Evolutionary conservation across 345 rosid genomes (phyloP).

Genomic region (thale cress (Arabidopsis thaliana)): DNA sequence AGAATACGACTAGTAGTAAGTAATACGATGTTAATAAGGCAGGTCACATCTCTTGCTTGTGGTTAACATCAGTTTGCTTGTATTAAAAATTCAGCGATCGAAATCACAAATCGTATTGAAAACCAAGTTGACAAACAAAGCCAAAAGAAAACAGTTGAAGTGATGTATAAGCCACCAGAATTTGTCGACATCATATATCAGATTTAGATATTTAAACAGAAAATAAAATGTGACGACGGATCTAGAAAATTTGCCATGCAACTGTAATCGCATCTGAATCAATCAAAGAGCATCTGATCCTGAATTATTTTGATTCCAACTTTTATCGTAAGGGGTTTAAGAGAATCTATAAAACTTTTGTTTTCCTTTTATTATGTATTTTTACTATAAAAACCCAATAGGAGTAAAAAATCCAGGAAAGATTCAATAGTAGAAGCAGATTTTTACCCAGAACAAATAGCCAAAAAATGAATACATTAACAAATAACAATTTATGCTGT

Average conservation of each 20-base stretch:
- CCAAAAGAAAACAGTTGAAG: not conserved
- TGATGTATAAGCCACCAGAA: not conserved
- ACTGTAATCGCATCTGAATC: slow-evolving; percentile 24
- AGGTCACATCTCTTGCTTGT: slow-evolving; percentile 24
- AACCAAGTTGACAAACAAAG: slow-evolving; percentile 9
- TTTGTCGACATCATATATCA: slow-evolving; percentile 7
- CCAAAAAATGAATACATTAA: not conserved
- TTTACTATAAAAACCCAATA: not conserved
- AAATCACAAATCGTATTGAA: not conserved
- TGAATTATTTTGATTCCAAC: not conserved
- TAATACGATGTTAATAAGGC: slow-evolving; percentile 11
- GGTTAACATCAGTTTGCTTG: not conserved
- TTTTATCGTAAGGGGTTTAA: not conserved
- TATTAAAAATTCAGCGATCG: not conserved
- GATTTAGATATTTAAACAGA: not conserved
- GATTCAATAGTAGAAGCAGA: not conserved
- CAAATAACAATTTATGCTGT: not conserved
- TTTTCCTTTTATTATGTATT: not conserved
- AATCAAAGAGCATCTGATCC: not conserved
- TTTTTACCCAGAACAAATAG: not conserved
- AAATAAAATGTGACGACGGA: not conserved
- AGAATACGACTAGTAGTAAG: slow-evolving; percentile 16
- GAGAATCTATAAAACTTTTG: slow-evolving; percentile 4
- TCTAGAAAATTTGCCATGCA: slow-evolving; percentile 1
- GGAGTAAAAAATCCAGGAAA: slow-evolving; percentile 1